Evolutionary conservation across 1,139 yeast genomes (phyloP).

Genomic region (Pneumocystis sp.): DNA sequence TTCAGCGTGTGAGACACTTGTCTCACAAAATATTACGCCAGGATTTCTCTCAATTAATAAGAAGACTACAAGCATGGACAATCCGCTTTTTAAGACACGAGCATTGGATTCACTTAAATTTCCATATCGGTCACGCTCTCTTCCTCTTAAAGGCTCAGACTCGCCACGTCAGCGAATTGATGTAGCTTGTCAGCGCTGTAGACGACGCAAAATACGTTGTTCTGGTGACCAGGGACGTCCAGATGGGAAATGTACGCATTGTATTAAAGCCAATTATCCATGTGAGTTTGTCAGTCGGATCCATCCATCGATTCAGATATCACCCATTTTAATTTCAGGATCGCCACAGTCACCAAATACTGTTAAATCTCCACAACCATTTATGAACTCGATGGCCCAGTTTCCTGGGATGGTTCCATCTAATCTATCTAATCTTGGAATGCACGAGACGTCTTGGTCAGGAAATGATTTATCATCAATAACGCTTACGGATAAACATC

Average conservation of each 20-base stretch:
- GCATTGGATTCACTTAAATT: neutral
- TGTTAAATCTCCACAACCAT: neutral
- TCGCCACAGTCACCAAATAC: neutral
- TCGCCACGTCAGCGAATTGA: conserved; percentile 20
- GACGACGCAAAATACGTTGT: conserved; percentile 10
- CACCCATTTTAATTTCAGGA: neutral
- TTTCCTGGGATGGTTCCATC: neutral
- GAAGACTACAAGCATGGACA: neutral
- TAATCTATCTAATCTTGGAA: neutral
- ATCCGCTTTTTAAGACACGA: neutral
- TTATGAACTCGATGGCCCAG: neutral
- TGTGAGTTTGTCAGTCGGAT: neutral
- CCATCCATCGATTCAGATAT: neutral
- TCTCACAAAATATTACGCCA: neutral
- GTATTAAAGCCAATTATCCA: neutral
- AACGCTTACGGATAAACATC: neutral
- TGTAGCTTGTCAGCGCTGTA: conserved; percentile 11
- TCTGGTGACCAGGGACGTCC: conserved; percentile 3
- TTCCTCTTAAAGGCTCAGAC: conserved; percentile 21
- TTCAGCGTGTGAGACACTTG: neutral
- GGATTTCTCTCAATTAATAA: neutral
- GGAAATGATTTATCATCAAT: neutral
- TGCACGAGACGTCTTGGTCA: neutral
- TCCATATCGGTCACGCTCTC: neutral
- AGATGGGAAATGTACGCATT: neutral